A percentile compares a stretch with the other conserved stretches of the same genome.
phyloP scores from a whole-genome alignment of 83 land plant genomes.

The Thuja plicata region DNA sequence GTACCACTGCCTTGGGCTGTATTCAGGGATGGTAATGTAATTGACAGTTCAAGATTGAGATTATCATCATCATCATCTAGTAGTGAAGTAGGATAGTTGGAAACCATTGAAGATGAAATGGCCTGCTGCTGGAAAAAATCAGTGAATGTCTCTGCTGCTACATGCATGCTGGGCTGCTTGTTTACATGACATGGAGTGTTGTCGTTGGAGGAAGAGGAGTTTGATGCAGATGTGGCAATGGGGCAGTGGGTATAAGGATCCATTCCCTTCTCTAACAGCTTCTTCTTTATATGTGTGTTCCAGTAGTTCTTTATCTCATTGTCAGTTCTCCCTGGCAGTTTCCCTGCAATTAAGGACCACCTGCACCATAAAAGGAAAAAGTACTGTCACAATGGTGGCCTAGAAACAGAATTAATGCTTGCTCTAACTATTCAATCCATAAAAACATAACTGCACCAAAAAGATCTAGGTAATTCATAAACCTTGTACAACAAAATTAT shows the following conservation, averaged over 20 bases:
- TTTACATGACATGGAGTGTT: background rate
- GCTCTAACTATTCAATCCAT: no score
- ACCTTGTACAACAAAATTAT: no score
- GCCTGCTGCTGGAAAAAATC: constrained; percentile 13
- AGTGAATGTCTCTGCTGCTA: background rate
- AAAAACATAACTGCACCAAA: no score
- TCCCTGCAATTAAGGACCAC: constrained; percentile 39
- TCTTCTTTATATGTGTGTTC: constrained; percentile 31
- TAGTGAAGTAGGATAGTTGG: background rate
- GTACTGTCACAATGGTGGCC: background rate
- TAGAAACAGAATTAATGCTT: background rate
- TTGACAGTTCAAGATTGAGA: constrained; percentile 10
- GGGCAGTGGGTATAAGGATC: constrained; percentile 1
- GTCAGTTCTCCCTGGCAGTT: constrained; percentile 20
- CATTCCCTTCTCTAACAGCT: background rate
- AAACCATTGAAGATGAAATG: background rate
- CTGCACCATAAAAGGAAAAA: constrained; percentile 17
- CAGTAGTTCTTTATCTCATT: constrained; percentile 28
- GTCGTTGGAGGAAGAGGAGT: background rate
- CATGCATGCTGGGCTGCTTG: background rate
- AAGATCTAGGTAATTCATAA: no score
- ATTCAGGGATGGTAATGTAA: constrained; percentile 6
- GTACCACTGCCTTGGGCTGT: background rate
- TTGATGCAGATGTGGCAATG: background rate
- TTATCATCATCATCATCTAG: background rate